Evolutionary conservation across 2,329 filamentous ascomycete species (phyloP).

Genomic region (Gaeumannomyces tritici): DNA sequence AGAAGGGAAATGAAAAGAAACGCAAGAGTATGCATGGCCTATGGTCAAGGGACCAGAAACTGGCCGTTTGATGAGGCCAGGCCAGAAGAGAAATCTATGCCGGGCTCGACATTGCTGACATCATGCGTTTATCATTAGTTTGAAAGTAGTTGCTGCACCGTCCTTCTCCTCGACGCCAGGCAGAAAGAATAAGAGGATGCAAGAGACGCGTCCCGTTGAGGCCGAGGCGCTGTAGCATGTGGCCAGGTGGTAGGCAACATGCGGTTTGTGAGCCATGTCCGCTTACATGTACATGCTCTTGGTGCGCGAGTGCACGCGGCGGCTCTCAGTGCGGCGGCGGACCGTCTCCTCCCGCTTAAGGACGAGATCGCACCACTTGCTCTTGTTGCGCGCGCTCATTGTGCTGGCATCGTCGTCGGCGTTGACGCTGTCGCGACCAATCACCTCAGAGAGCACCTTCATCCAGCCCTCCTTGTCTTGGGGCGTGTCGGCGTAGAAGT

Average conservation of each 20-base stretch:
- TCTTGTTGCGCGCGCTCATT: slow-evolving; percentile 29
- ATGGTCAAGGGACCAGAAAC: slow-evolving; percentile 1
- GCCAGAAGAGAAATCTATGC: slow-evolving; percentile 7
- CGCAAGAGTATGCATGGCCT: not conserved
- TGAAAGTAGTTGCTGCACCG: not conserved
- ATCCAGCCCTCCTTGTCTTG: slow-evolving; percentile 93
- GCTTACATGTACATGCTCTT: slow-evolving; percentile 46
- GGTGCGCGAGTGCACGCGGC: slow-evolving; percentile 43
- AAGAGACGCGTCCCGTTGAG: not conserved
- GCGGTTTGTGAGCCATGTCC: not conserved
- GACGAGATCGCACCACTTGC: slow-evolving; percentile 60
- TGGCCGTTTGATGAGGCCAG: slow-evolving; percentile 8
- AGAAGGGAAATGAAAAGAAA: slow-evolving; percentile 6
- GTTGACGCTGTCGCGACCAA: slow-evolving; percentile 43
- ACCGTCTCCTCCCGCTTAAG: slow-evolving; percentile 53
- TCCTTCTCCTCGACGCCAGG: not conserved
- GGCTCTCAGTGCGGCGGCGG: slow-evolving; percentile 42
- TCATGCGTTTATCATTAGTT: not conserved
- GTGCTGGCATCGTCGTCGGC: slow-evolving; percentile 33
- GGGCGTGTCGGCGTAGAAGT: slow-evolving; percentile 90
- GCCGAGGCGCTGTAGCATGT: no score
- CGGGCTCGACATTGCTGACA: not conserved
- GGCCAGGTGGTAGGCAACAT: no score
- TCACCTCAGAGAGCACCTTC: slow-evolving; percentile 68
- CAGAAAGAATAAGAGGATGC: no score